Evolutionary conservation across 805 yeast genomes (phyloP), one percentile per base, ranked within the genome.

Genomic region (Isabelozyma rhagii): DNA sequence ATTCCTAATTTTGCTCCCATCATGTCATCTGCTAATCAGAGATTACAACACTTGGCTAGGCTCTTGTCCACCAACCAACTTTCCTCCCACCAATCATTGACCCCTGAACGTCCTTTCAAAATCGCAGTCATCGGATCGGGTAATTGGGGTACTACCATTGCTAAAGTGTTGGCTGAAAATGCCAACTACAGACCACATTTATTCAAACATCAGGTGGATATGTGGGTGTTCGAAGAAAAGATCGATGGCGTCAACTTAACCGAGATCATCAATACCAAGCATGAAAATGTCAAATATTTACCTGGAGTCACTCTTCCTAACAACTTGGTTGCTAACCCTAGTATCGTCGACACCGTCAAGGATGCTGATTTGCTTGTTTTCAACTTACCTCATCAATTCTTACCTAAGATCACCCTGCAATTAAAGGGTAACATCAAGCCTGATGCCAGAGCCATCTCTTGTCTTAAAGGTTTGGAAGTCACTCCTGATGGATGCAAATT

Each of bases 101-200:
- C 47, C 21, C 51, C 53, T 1, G 55, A 34, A 41, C 55, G 49
- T 36, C 69, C 70, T 3, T 72, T 71, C 63, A 68, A 55, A 52
- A 61, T 74, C 46, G 69, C 74, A 56, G 72, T 74, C 47, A 68
- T 74, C 47, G 79, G 79, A 14, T 71, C 76, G 15, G 79, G 79
- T 39, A 74, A 73, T 59, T 74, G 79, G 79, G 79, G 79, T 27
- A 74, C 79, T 41, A 73, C 78, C 43, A 72, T 74, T 28, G 78
- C 79, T 51, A 74, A 74, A 60, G 64, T 74, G 29, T 56, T 74
- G 43, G 75, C 79, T 11, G 78, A 74, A 57, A 74, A 74, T 63
- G 62, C 77, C 38, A 60, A 60, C 34, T 67, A 64, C 31, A 69
- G 70, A 58, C 73, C 78, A 2, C 66, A 67, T 44, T 54, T 72